Conservation (phyloP, 768 basidiomycete species). For the Clathrus columnatus region DNA sequence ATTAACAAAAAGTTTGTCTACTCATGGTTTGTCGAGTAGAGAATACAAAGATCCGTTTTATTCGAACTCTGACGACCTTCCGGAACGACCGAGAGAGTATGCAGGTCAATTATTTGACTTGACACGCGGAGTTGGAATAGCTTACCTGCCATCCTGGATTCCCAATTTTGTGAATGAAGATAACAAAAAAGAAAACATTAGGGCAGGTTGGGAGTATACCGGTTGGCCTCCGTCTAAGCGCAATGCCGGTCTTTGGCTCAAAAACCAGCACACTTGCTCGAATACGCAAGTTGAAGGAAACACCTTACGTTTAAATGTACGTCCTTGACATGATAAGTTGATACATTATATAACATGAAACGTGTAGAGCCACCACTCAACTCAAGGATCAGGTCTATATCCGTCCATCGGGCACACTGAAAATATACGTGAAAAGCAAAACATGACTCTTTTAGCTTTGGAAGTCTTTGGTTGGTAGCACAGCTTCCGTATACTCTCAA, state of each 20-base stretch:
- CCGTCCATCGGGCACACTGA: slow-evolving; percentile 39
- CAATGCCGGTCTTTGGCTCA: slow-evolving; percentile 49
- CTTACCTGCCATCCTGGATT: slow-evolving; percentile 56
- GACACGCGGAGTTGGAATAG: slow-evolving; percentile 52
- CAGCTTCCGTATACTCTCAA: no score
- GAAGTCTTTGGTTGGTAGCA: slow-evolving; percentile 70
- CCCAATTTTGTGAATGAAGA: not conserved
- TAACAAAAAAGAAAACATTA: slow-evolving; percentile 1
- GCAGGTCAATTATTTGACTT: slow-evolving; percentile 70
- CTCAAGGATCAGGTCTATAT: slow-evolving; percentile 53
- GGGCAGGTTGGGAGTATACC: slow-evolving; percentile 73
- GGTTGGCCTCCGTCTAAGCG: slow-evolving; percentile 53
- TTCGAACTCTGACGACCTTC: slow-evolving; percentile 61
- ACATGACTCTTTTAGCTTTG: slow-evolving; percentile 72
- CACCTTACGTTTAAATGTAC: slow-evolving; percentile 40
- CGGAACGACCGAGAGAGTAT: slow-evolving; percentile 62
- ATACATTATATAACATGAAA: not conserved
- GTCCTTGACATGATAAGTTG: slow-evolving; percentile 19
- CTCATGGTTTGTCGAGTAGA: slow-evolving; percentile 43
- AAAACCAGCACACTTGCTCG: slow-evolving; percentile 19
- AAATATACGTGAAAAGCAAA: slow-evolving; percentile 48
- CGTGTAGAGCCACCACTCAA: slow-evolving; percentile 61
- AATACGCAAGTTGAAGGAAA: slow-evolving; percentile 14
- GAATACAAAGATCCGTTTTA: slow-evolving; percentile 78
- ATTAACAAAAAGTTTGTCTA: slow-evolving; percentile 36